These are phyloP conservation scores for Chrysoporthe deuterocubensis DNA, from an alignment of 2,329 filamentous ascomycete species.

Conservation along the genomic window DNA sequence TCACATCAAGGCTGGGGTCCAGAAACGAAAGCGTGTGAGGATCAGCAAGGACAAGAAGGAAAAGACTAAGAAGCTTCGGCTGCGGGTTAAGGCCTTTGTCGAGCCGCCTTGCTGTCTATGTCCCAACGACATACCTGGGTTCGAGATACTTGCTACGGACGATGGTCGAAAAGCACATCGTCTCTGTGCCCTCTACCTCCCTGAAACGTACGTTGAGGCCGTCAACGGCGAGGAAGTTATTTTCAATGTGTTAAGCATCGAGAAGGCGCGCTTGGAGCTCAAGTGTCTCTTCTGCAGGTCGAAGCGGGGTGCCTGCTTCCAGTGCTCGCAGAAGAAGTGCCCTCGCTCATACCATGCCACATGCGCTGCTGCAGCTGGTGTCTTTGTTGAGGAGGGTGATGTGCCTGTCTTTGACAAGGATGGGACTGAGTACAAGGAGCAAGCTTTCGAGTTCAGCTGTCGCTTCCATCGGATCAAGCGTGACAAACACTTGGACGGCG, in stretches of 20 bases:
- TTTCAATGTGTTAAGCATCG: conserved; percentile 78
- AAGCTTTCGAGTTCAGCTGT: conserved; percentile 91
- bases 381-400: conserved; percentile 85
- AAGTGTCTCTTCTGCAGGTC: conserved; percentile 96
- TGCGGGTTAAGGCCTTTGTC: conserved; percentile 71
- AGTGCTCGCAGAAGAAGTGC: conserved; percentile 95
- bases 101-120: conserved; percentile 89
- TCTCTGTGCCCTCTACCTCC: conserved; percentile 86
- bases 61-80: conserved; percentile 76
- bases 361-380: conserved; percentile 88
- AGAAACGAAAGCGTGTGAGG: conserved; percentile 69
- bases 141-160: conserved; percentile 84
- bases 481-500: conserved; percentile 72
- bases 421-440: conserved; percentile 88
- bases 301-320: conserved; percentile 94
- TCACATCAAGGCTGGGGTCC: conserved; percentile 62
- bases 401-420: conserved; percentile 89
- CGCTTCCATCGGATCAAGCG: conserved; percentile 91
- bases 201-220: conserved; percentile 84
- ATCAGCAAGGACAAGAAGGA: conserved; percentile 50
- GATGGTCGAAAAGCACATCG: conserved; percentile 87
- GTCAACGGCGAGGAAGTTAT: conserved; percentile 74
- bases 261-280: conserved; percentile 84
- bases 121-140: conserved; percentile 83
- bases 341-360: conserved; percentile 92